Conservation (phyloP, 2,329 filamentous ascomycete genomes). For the Aspergillus sp. region DNA sequence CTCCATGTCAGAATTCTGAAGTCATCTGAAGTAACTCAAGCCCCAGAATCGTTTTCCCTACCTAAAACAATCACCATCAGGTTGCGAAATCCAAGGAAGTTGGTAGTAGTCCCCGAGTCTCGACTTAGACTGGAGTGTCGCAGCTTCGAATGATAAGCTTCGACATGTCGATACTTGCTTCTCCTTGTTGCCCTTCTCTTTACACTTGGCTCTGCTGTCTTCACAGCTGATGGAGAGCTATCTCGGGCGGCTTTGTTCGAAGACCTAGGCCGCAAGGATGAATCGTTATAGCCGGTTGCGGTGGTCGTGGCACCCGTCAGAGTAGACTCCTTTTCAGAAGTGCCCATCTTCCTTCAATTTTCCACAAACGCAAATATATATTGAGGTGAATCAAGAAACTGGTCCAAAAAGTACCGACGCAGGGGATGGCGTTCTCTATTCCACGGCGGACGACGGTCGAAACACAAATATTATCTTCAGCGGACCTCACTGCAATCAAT, state of each 20-base stretch:
- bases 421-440: neutral
- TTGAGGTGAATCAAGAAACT: neutral
- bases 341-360: conserved; percentile 1
- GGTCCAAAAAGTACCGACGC: neutral
- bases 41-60: conserved; percentile 35
- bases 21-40: conserved; percentile 4
- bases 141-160: conserved; percentile 66
- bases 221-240: conserved; percentile 1
- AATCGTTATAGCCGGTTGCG: conserved; percentile 13
- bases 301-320: conserved; percentile 10
- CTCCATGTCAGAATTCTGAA: neutral
- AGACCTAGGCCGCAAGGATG: conserved; percentile 8
- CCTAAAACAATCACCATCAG: conserved; percentile 89
- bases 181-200: conserved; percentile 26
- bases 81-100: conserved; percentile 89
- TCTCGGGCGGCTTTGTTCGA: conserved; percentile 7
- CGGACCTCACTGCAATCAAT: neutral
- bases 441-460: neutral
- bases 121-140: conserved; percentile 77
- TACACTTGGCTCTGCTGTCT: conserved; percentile 5
- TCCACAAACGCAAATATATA: neutral
- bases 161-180: conserved; percentile 83
- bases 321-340: neutral
- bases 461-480: neutral
- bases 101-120: conserved; percentile 65